These are phyloP conservation scores for Rubia yunnanensis DNA, from an alignment of 257 asterid species.

Conservation along the genomic window DNA sequence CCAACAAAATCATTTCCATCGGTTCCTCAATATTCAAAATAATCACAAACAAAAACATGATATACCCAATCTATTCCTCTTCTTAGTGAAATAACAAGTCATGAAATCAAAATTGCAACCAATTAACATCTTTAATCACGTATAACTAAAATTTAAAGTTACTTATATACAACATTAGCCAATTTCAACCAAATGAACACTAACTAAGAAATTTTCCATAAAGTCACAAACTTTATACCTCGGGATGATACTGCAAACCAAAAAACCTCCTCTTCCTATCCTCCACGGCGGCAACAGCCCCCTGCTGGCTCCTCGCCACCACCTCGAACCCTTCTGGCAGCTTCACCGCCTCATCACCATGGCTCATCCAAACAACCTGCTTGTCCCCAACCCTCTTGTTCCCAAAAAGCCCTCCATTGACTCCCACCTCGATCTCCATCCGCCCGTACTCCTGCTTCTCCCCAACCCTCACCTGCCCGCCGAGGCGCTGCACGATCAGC, in stretches of 20 bases:
- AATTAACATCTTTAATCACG: background rate
- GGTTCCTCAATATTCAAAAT: background rate
- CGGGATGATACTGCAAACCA: conserved; percentile 99
- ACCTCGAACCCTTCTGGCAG: conserved; percentile 86
- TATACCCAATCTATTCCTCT: background rate
- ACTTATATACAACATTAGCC: background rate
- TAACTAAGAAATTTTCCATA: background rate
- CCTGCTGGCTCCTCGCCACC: conserved; percentile 81
- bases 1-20: background rate
- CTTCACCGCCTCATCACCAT: conserved; percentile 86
- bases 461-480: conserved; percentile 74
- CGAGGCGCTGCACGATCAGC: conserved; percentile 68
- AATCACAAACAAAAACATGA: background rate
- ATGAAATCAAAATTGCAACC: background rate
- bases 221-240: conserved; percentile 32
- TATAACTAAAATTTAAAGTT: too few relatives aligned
- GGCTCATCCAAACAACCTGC: conserved; percentile 99
- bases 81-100: background rate
- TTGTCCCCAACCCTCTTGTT: conserved; percentile 50
- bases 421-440: conserved; percentile 67
- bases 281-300: conserved; percentile 74
- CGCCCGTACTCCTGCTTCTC: conserved; percentile 93
- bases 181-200: background rate
- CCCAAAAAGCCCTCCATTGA: conserved; percentile 52
- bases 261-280: conserved; percentile 48